Base-by-base conservation (phyloP, 345 rosid species). In the Populus simonii region DNA sequence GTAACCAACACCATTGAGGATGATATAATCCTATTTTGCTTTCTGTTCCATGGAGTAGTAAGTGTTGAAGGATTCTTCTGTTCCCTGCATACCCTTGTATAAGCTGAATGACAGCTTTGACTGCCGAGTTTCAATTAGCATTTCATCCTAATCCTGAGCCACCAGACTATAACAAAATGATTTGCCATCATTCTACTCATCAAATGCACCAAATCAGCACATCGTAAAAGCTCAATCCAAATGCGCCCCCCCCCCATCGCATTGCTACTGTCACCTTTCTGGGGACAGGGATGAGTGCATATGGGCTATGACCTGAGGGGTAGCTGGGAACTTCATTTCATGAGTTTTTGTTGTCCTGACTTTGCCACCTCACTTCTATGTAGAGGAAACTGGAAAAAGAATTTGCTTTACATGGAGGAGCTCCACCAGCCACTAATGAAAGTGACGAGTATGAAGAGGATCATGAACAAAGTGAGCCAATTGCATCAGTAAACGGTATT, bases 371-470 rank as follows among this genome's bases (percentile, higher is more conserved):
- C 2, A 59, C 76, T 74, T 71, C 27, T 55, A 66, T 82, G 71
- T 81, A 93, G 99, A 90, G 97, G 86, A 96, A 89, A 83, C 79
- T 92, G 68, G 98, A 93, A 80, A 89, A 83, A 73, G 90, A 84
- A 59, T 6, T 83, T 79, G 89, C 39, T 73, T 27, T 83, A 13
- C 78, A 75, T 76, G 91, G 91, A 15, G 88, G 85, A 78, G 86
- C 84, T 77, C 82, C 79, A 70, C 83, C 76, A 4, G 71, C 83
- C 57, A 45, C 82, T 41, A 85, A 80, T n/a, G 94, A 68, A 66
- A 79, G 66, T 41, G 84, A 73, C 29, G 87, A 79, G 36, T 71
- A 83, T 41, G 38, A 73, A 20, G 86, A 80, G 27, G 88, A 82
- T 29, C 85, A 74, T 43, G 89, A 88, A 80, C 88, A 80, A 43